Evolutionary conservation across 1,139 yeast species (phyloP), one percentile per base, ranked within the genome.

Genomic region (Hemisphaericaspora xylofermentans): DNA sequence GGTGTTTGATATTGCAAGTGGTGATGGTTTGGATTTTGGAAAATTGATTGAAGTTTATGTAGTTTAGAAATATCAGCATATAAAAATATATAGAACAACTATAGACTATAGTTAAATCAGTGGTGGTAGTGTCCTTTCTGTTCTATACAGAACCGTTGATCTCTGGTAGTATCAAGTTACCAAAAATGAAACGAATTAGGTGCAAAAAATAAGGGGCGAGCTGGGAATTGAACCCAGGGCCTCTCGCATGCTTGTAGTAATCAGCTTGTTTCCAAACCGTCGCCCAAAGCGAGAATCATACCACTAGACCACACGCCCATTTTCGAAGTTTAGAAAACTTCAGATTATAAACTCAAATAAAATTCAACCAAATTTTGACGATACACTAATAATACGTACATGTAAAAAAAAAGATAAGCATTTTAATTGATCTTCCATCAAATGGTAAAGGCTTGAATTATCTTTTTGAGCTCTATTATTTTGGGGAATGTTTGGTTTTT

Each of bases 21-120:
- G 93, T 3, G 93, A 85, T 47, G 78, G 82, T 1, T 71, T 82
- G 49, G 91, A 82, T 48, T 83, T 87, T 55, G 91, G 89, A 1
- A 76, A 78, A 46, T 63, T 85, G 40, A 69, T 86, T 16, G 91
- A 85, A 52, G 85, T 87, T 1, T 76, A 83, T 46, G 89, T 85
- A 13, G 67, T 67, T 16, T 64, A 49, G 12, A 3, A 16, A 32
- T 17, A 24, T 6, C 43, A 32, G n/a, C n/a, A n/a, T n/a, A 41
- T 28, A 24, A 28, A 21, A 16, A 29, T 18, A 30, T 7, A 12
- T 16, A 28, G 16, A 25, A 34, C 8, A 24, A 21, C 4, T 17
- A 14, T 15, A 28, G 14, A 22, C n/a, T n/a, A n/a, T n/a, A n/a
- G n/a, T n/a, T n/a, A n/a, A n/a, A n/a, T n/a, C n/a, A n/a, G n/a